These are phyloP conservation scores for Arabis hirsuta DNA, from an alignment of 345 rosid genomes.

Conservation along the genomic window DNA sequence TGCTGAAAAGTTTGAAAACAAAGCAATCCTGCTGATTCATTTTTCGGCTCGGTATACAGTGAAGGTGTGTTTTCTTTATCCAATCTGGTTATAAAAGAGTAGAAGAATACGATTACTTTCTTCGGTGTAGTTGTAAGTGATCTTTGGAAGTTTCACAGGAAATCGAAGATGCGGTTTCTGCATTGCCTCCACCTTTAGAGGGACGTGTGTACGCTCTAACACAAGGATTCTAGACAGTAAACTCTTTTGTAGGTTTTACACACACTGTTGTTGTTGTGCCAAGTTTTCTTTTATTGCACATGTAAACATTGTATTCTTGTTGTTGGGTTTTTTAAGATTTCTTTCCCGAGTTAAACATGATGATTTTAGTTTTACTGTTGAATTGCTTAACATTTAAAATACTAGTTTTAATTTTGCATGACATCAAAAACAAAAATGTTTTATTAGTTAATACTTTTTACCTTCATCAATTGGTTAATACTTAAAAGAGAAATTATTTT, in stretches of 20 bases:
- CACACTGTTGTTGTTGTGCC: constrained; percentile 9
- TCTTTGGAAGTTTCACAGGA: constrained; percentile 51
- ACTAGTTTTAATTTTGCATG: background rate
- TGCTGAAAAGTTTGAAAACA: constrained; percentile 77
- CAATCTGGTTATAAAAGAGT: constrained; percentile 1
- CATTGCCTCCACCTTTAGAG: constrained; percentile 60
- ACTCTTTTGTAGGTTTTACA: constrained; percentile 17
- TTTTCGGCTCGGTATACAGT: constrained; percentile 83
- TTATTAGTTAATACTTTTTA: no score
- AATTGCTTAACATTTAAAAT: background rate
- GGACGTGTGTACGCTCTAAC: constrained; percentile 83
- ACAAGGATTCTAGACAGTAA: constrained; percentile 62
- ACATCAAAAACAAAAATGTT: background rate
- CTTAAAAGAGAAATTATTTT: no score
- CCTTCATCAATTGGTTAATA: no score
- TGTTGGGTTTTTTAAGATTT: constrained; percentile 1
- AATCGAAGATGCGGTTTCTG: constrained; percentile 70
- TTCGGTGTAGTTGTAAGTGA: constrained; percentile 11
- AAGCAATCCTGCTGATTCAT: constrained; percentile 87
- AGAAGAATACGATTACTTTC: background rate
- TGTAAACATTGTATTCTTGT: background rate
- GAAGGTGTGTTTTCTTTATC: constrained; percentile 57
- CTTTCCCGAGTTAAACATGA: background rate
- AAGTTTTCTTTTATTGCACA: constrained; percentile 13
- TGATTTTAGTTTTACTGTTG: background rate